Evolutionary conservation across 768 basidiomycete species (phyloP).

Genomic region (Porphyrellus cyaneotinctus): DNA sequence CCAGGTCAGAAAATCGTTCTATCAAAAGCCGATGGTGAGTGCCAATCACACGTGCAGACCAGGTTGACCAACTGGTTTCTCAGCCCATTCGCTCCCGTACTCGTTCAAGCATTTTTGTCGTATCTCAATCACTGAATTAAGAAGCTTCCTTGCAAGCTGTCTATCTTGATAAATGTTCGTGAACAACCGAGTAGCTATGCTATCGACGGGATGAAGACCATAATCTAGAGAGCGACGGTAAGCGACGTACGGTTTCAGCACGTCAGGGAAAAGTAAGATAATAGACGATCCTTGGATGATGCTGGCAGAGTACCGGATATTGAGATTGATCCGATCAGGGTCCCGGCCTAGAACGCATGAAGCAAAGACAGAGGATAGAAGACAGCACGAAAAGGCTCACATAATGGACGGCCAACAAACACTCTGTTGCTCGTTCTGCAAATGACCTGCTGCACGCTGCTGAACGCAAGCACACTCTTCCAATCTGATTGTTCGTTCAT

Average conservation of each 20-base stretch:
- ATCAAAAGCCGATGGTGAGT: not conserved
- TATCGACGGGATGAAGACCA: not conserved
- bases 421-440: slow-evolving; percentile 41
- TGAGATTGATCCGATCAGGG: slow-evolving; percentile 33
- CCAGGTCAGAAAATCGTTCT: slow-evolving; percentile 35
- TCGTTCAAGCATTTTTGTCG: slow-evolving; percentile 21
- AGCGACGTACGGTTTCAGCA: not conserved
- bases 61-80: slow-evolving; percentile 31
- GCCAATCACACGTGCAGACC: not conserved
- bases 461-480: not conserved
- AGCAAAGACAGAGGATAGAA: not conserved
- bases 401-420: slow-evolving; percentile 47
- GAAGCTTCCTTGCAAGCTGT: slow-evolving; percentile 7
- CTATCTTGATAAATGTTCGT: not conserved
- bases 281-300: slow-evolving; percentile 7
- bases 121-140: slow-evolving; percentile 31
- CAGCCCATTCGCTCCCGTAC: slow-evolving; percentile 25
- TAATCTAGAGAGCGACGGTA: not conserved
- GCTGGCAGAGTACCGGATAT: slow-evolving; percentile 29
- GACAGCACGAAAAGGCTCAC: slow-evolving; percentile 20
- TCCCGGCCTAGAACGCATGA: slow-evolving; percentile 31
- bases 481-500: not conserved
- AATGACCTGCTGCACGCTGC: slow-evolving; percentile 12
- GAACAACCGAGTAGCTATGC: not conserved
- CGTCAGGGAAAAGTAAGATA: not conserved